Percentiles rank a stretch among this genome's conserved stretches.
These are phyloP conservation scores for Stylonectria norvegica DNA, from an alignment of 2,329 filamentous ascomycete genomes.

Conservation along the genomic window DNA sequence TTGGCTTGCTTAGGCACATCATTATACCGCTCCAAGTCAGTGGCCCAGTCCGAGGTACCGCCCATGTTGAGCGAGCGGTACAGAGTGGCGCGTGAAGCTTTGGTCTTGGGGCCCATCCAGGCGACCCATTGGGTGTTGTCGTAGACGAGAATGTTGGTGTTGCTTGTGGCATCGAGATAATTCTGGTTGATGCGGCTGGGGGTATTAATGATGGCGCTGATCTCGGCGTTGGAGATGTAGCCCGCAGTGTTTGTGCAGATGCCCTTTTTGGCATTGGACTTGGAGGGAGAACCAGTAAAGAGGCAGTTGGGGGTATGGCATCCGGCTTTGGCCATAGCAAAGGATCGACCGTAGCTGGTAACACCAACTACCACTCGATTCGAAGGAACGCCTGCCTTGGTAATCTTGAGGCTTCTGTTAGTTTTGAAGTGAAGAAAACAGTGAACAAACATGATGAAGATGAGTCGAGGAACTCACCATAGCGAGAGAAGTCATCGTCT, in stretches of 20 bases:
- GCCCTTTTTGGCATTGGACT: constrained; percentile 19
- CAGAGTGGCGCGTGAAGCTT: constrained; percentile 3
- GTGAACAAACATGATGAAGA: too few species aligned
- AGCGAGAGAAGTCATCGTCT: constrained; percentile 31
- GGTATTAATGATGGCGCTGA: constrained; percentile 14
- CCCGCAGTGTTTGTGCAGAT: constrained; percentile 25
- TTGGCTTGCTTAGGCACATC: background rate
- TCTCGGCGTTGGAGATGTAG: constrained; percentile 27
- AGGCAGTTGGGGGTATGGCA: constrained; percentile 19
- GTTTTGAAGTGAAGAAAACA: too few species aligned
- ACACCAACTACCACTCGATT: constrained; percentile 7
- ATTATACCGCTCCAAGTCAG: constrained; percentile 22
- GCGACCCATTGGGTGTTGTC: constrained; percentile 15
- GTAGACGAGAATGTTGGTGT: constrained; percentile 19
- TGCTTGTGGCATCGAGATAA: constrained; percentile 10
- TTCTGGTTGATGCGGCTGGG: constrained; percentile 6
- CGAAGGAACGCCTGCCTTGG: constrained; percentile 7
- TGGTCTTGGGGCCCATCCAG: constrained; percentile 18
- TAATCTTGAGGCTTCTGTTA: constrained; percentile 9
- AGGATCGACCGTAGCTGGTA: constrained; percentile 22
- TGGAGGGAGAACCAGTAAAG: constrained; percentile 10
- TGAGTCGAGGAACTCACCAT: too few species aligned
- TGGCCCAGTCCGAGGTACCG: constrained; percentile 22
- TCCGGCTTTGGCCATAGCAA: constrained; percentile 22
- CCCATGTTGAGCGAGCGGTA: constrained; percentile 17